Conservation (phyloP, 2,329 filamentous ascomycete species). For the Botryotinia narcissicola region DNA sequence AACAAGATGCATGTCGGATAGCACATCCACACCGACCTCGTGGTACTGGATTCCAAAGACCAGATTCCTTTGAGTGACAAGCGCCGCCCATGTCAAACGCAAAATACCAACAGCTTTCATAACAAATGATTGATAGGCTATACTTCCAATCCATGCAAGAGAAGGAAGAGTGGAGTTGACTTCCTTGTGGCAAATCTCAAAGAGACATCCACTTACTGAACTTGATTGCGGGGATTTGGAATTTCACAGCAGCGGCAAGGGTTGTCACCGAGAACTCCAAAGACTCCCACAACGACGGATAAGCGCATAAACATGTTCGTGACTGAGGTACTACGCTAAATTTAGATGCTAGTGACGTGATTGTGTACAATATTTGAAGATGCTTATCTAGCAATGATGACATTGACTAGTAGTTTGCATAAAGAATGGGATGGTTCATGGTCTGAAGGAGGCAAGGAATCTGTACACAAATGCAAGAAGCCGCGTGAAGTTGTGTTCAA, state of each 20-base stretch:
- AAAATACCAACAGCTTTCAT: not conserved
- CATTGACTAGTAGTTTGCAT: slow-evolving; percentile 5
- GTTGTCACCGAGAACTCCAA: slow-evolving; percentile 3
- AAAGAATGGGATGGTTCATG: slow-evolving; percentile 4
- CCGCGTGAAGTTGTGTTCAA: not conserved
- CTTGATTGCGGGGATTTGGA: slow-evolving; percentile 9
- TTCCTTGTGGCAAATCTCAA: not conserved
- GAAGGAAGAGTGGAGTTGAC: not conserved
- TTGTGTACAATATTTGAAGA: not conserved
- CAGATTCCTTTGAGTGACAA: not conserved
- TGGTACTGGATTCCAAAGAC: not conserved
- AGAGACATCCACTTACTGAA: not conserved
- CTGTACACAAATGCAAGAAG: not conserved
- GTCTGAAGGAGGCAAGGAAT: not conserved
- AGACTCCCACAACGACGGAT: slow-evolving; percentile 5
- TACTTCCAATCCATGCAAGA: not conserved
- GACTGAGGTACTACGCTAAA: slow-evolving; percentile 1
- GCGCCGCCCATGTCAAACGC: not conserved
- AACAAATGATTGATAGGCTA: not conserved
- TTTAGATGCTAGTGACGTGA: slow-evolving; percentile 15
- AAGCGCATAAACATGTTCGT: slow-evolving; percentile 8
- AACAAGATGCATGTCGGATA: not conserved
- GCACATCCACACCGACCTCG: slow-evolving; percentile 1
- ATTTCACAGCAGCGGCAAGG: slow-evolving; percentile 5
- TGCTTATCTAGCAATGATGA: slow-evolving; percentile 4